Evolutionary conservation across 2,329 filamentous ascomycete genomes (phyloP).

Genomic region (Scedosporium dehoogii): DNA sequence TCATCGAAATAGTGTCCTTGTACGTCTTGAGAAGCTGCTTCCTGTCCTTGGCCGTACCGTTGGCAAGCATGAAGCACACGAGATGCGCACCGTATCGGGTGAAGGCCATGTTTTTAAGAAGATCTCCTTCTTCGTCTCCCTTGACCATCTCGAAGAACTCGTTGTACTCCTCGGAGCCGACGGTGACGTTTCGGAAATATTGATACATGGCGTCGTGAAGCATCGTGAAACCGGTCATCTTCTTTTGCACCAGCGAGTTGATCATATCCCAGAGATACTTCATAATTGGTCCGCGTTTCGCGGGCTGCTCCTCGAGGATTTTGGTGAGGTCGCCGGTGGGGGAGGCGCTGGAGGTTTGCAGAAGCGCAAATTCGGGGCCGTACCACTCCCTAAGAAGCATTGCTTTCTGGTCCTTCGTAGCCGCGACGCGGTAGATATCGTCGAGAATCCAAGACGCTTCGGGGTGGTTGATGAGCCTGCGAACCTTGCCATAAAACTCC

Average conservation of each 20-base stretch:
- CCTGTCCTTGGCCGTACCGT: slow-evolving; percentile 85
- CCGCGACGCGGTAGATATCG: slow-evolving; percentile 85
- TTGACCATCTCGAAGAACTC: slow-evolving; percentile 88
- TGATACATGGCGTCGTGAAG: slow-evolving; percentile 97
- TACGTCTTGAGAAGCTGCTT: slow-evolving; percentile 81
- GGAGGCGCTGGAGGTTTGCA: slow-evolving; percentile 49
- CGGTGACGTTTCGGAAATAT: slow-evolving; percentile 74
- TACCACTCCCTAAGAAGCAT: slow-evolving; percentile 90
- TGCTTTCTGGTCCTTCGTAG: slow-evolving; percentile 77
- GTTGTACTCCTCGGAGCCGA: slow-evolving; percentile 68
- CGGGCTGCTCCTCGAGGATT: slow-evolving; percentile 68
- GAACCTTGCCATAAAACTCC: slow-evolving; percentile 91
- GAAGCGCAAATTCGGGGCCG: slow-evolving; percentile 81
- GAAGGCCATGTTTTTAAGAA: slow-evolving; percentile 93
- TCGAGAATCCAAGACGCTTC: slow-evolving; percentile 97
- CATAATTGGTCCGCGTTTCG: slow-evolving; percentile 83
- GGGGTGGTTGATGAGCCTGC: slow-evolving; percentile 87
- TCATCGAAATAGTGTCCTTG: slow-evolving; percentile 78
- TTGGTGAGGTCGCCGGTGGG: slow-evolving; percentile 56
- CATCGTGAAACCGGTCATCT: slow-evolving; percentile 93
- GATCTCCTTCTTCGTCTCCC: slow-evolving; percentile 80
- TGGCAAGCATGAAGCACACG: slow-evolving; percentile 70
- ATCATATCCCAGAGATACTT: slow-evolving; percentile 76
- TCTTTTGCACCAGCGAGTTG: slow-evolving; percentile 91
- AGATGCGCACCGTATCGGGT: slow-evolving; percentile 80